These are phyloP conservation scores for Lippia alba DNA, from an alignment of 305 asterid species.

Conservation along the genomic window DNA sequence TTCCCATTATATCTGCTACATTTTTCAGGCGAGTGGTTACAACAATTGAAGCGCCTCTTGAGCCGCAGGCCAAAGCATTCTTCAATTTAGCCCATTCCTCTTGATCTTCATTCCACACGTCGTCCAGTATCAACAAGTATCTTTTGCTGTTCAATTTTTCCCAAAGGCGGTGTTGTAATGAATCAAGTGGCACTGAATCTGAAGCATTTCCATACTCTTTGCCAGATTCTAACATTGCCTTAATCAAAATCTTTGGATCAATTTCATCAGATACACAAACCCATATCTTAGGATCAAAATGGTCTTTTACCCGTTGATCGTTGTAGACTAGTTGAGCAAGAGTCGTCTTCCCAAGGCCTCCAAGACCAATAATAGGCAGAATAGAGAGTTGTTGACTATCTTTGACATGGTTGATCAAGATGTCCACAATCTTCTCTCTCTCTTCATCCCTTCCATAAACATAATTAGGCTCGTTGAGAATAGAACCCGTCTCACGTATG, in stretches of 20 bases:
- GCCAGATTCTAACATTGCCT: slow-evolving; percentile 7
- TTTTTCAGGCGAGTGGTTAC: slow-evolving; percentile 16
- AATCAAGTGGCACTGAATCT: neutral
- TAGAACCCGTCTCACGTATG: neutral
- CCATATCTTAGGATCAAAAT: slow-evolving; percentile 15
- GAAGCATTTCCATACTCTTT: neutral
- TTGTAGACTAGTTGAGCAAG: slow-evolving; percentile 20
- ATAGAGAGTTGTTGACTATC: neutral
- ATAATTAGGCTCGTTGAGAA: neutral
- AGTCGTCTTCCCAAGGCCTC: slow-evolving; percentile 36
- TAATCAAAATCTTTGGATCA: neutral
- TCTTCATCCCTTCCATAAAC: slow-evolving; percentile 27
- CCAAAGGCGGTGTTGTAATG: neutral
- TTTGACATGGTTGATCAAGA: neutral
- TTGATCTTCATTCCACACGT: neutral
- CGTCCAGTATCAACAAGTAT: neutral
- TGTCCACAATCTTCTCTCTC: slow-evolving; percentile 13
- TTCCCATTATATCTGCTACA: neutral
- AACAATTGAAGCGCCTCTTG: slow-evolving; percentile 20
- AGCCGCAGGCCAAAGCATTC: slow-evolving; percentile 27
- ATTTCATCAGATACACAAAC: slow-evolving; percentile 30
- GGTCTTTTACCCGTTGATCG: neutral
- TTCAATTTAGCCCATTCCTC: slow-evolving; percentile 22
- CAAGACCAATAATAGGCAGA: neutral
- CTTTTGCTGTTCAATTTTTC: slow-evolving; percentile 19